Base-by-base conservation (phyloP, 2,329 filamentous ascomycete genomes). In the Cytospora leucostoma region DNA sequence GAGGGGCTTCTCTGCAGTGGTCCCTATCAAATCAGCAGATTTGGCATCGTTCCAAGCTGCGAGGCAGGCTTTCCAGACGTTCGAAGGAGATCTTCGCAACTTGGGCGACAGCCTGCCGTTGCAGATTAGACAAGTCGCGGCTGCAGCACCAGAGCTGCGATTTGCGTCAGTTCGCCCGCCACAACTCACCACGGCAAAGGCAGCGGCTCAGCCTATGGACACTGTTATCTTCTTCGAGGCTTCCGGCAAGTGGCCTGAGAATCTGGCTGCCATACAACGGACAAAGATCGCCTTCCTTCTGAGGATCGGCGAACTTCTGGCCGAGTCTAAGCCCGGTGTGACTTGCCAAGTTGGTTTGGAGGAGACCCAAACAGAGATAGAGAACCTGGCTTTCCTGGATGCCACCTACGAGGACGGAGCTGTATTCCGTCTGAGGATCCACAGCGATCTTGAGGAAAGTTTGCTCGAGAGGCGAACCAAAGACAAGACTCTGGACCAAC, bases 161-260 rank as follows among this genome's bases (percentile, higher is more conserved):
- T 94, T 90, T 67, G 80, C 92, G 1, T 92, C 89, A 0, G 75
- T 90, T 35, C 77, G 80, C 11, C 69, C 79, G 21, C 87, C 87
- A 0, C 68, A 74, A 3, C 74, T 81, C 47, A 77, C 78, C 32
- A 78, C 80, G 15, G 76, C 78, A 56, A 80, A 79, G 21, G 77
- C 75, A 0, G 69, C 75, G 19, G 70, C 80, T 60, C 72, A 75
- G 33, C 89, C 91, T 0, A 89, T 93, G 68, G 88, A 96, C 68
- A 84, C 96, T 37, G 84, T 93, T 50, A 82, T 99, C 55, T 93
- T 94, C 72, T 98, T 99, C 70, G 95, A 99, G 77, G 91, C 90
- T 5, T 98, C 95, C 7, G 89, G 88, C 53, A 89, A 92, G 69
- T 99, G 95, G 95, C 95, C 95, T 0, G 93, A 98, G 72, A 92